Evolutionary conservation across 768 basidiomycete species (phyloP).

Genomic region (Kwoniella shandongensis): DNA sequence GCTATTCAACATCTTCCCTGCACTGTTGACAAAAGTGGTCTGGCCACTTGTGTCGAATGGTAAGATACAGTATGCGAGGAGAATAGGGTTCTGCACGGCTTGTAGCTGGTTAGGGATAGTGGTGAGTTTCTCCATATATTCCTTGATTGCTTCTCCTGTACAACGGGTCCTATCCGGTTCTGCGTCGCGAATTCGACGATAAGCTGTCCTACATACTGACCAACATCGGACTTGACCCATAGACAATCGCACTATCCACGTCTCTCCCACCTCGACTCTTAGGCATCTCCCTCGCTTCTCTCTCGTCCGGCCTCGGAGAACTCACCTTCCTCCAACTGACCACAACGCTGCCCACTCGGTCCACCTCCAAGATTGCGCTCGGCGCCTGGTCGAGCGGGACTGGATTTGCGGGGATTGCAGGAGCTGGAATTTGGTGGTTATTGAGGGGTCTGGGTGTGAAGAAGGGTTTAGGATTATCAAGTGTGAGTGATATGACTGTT

Average conservation of each 20-base stretch:
- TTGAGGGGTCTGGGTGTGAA: slow-evolving; percentile 80
- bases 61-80: slow-evolving; percentile 72
- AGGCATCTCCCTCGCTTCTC: slow-evolving; percentile 78
- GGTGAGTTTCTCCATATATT: slow-evolving; percentile 57
- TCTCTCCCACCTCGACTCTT: slow-evolving; percentile 68
- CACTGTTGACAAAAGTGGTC: slow-evolving; percentile 78
- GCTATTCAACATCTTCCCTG: slow-evolving; percentile 91
- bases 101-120: slow-evolving; percentile 83
- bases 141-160: not conserved
- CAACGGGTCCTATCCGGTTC: no score
- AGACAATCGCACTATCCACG: slow-evolving; percentile 78
- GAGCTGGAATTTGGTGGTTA: slow-evolving; percentile 94
- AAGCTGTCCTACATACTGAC: not conserved
- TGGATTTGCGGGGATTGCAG: slow-evolving; percentile 87
- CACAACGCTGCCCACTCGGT: slow-evolving; percentile 41
- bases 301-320: slow-evolving; percentile 91
- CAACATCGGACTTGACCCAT: not conserved
- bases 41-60: slow-evolving; percentile 93
- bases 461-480: slow-evolving; percentile 68
- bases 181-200: no score
- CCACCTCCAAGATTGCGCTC: slow-evolving; percentile 66
- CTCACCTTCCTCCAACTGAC: slow-evolving; percentile 93
- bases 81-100: slow-evolving; percentile 71
- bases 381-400: slow-evolving; percentile 95
- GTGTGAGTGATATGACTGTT: slow-evolving; percentile 22